phyloP scores from a whole-genome alignment of 495 filamentous ascomycete species.

The Rostrohypoxylon terebratum region DNA sequence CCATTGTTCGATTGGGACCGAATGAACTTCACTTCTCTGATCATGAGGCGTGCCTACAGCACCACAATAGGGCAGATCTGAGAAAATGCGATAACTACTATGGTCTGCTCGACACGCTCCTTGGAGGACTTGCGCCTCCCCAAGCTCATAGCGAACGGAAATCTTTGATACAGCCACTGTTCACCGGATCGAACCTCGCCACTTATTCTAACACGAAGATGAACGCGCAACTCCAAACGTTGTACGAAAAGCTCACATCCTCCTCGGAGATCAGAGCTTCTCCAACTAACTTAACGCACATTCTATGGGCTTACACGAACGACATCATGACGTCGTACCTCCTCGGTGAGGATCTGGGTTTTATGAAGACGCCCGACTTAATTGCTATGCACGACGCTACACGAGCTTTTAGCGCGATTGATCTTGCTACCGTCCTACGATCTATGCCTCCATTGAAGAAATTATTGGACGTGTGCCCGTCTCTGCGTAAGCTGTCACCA shows the following conservation, averaged over 20 bases:
- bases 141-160: slow-evolving; percentile 7
- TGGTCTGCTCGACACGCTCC: neutral
- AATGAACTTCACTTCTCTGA: slow-evolving; percentile 6
- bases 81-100: slow-evolving; percentile 5
- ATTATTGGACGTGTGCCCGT: neutral
- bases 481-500: neutral
- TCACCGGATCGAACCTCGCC: slow-evolving; percentile 4
- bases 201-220: neutral
- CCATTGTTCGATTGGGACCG: slow-evolving; percentile 5
- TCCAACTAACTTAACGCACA: neutral
- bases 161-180: slow-evolving; percentile 1
- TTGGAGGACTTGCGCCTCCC: neutral
- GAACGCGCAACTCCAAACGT: slow-evolving; percentile 1
- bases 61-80: slow-evolving; percentile 1
- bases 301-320: slow-evolving; percentile 11
- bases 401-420: neutral
- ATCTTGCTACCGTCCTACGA: slow-evolving; percentile 1
- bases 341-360: slow-evolving; percentile 5
- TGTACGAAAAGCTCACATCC: slow-evolving; percentile 5
- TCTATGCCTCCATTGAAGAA: slow-evolving; percentile 4
- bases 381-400: neutral
- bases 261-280: neutral
- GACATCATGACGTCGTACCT: slow-evolving; percentile 1
- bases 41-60: slow-evolving; percentile 1
- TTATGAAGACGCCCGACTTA: neutral